A percentile compares a stretch with the other conserved stretches of the same genome.
phyloP scores from a whole-genome alignment of 345 rosid genomes.

The Syzygium aqueum region DNA sequence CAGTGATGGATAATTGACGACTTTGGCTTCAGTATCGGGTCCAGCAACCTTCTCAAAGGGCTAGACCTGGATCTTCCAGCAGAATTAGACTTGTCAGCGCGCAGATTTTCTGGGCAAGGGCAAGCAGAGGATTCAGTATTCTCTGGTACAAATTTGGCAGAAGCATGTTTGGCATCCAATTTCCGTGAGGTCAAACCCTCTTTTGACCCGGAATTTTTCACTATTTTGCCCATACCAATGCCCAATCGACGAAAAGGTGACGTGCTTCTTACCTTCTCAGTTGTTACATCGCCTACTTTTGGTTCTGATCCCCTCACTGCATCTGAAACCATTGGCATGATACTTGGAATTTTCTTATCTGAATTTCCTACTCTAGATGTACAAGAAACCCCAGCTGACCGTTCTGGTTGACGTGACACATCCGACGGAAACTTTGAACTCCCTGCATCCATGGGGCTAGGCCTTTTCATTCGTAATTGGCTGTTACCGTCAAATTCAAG shows the following conservation, averaged over 20 bases:
- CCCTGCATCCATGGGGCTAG: slow-evolving; percentile 12
- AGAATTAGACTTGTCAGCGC: slow-evolving; percentile 19
- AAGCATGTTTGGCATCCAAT: slow-evolving; percentile 13
- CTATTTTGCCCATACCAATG: slow-evolving; percentile 41
- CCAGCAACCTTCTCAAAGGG: slow-evolving; percentile 80
- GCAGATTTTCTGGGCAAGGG: slow-evolving; percentile 13
- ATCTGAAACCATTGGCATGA: neutral
- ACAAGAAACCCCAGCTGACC: slow-evolving; percentile 16
- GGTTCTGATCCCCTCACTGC: slow-evolving; percentile 21
- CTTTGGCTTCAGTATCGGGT: slow-evolving; percentile 64
- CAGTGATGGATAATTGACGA: slow-evolving; percentile 23
- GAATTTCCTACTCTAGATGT: slow-evolving; percentile 14
- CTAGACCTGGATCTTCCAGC: slow-evolving; percentile 54
- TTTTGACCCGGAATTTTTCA: slow-evolving; percentile 39
- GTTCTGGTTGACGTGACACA: slow-evolving; percentile 22
- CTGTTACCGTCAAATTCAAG: slow-evolving; percentile 22
- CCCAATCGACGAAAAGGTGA: slow-evolving; percentile 71
- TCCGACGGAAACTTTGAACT: slow-evolving; percentile 14
- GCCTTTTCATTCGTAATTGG: slow-evolving; percentile 15
- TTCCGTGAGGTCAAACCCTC: slow-evolving; percentile 27
- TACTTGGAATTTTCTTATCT: slow-evolving; percentile 15
- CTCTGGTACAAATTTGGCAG: slow-evolving; percentile 31
- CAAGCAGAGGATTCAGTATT: slow-evolving; percentile 25
- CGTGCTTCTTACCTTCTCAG: slow-evolving; percentile 58
- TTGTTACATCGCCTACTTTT: slow-evolving; percentile 19